Evolutionary conservation across 257 asterid genomes (phyloP).

Genomic region (Mentha longifolia): DNA sequence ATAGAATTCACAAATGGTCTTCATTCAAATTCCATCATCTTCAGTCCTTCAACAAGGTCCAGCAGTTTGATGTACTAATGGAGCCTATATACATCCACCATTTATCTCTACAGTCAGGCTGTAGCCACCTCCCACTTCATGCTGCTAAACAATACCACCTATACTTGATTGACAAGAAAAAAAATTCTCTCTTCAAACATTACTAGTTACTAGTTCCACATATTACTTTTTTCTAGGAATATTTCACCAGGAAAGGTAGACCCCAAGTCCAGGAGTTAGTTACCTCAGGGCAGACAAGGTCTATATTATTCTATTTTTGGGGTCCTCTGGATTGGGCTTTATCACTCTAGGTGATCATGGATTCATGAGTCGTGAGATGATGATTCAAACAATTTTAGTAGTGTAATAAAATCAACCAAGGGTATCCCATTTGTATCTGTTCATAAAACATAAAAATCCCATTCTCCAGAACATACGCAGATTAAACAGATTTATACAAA

Average conservation of each 20-base stretch:
- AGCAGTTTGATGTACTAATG: conserved; percentile 4
- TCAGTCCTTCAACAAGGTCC: neutral
- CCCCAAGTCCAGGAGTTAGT: neutral
- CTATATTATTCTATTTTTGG: neutral
- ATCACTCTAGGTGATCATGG: conserved; percentile 14
- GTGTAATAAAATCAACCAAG: conserved; percentile 9
- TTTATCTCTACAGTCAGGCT: neutral
- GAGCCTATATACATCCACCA: neutral
- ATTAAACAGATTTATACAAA: conserved; percentile 1
- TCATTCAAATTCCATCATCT: conserved; percentile 7
- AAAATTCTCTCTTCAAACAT: neutral
- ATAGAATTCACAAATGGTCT: neutral
- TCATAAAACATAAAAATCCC: neutral
- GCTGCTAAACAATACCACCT: neutral
- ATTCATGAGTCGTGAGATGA: neutral
- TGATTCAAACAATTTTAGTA: neutral
- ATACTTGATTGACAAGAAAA: neutral
- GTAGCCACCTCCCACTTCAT: neutral
- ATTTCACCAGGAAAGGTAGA: neutral
- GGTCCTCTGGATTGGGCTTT: neutral
- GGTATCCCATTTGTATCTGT: neutral
- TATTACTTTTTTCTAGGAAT: neutral
- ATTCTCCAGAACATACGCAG: neutral
- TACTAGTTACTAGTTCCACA: neutral
- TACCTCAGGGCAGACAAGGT: neutral